These are phyloP conservation scores for Saccharomyces hybrid DNA, from an alignment of 1,139 yeast species.

Conservation along the genomic window DNA sequence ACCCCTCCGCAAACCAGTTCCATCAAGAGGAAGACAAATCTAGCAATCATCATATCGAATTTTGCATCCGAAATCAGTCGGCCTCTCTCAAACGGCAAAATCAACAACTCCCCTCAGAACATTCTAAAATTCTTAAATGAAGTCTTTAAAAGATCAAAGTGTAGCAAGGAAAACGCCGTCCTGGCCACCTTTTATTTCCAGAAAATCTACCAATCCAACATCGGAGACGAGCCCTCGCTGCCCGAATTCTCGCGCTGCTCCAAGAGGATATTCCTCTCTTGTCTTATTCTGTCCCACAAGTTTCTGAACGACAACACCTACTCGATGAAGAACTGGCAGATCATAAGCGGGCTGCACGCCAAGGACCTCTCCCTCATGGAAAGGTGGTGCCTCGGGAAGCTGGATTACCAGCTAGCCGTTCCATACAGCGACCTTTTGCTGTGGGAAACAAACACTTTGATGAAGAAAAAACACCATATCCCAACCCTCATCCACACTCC, in stretches of 20 bases:
- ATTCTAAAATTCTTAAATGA: conserved; percentile 21
- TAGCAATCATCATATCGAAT: neutral
- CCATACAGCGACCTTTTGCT: neutral
- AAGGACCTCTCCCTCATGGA: conserved; percentile 27
- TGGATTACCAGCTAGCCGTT: conserved; percentile 21
- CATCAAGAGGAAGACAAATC: neutral
- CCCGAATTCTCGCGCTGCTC: conserved; percentile 29
- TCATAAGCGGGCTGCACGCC: conserved; percentile 24
- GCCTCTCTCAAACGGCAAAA: neutral
- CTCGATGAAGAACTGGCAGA: conserved; percentile 29
- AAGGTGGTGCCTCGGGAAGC: conserved; percentile 26
- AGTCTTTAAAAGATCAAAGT: conserved; percentile 26
- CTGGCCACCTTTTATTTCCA: conserved; percentile 24
- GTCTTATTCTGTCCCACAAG: conserved; percentile 29
- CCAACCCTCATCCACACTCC: neutral
- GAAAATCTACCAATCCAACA: conserved; percentile 13
- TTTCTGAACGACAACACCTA: conserved; percentile 29
- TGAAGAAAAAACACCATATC: neutral
- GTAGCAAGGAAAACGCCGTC: conserved; percentile 19
- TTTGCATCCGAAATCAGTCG: neutral
- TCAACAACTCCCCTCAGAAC: conserved; percentile 9
- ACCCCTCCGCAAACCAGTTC: neutral
- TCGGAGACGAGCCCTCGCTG: conserved; percentile 4
- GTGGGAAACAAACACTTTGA: neutral
- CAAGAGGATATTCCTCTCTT: conserved; percentile 25